These are phyloP conservation scores for Lichtheimia ramosa DNA, from an alignment of 371 early-diverging fungal species.

Conservation along the genomic window DNA sequence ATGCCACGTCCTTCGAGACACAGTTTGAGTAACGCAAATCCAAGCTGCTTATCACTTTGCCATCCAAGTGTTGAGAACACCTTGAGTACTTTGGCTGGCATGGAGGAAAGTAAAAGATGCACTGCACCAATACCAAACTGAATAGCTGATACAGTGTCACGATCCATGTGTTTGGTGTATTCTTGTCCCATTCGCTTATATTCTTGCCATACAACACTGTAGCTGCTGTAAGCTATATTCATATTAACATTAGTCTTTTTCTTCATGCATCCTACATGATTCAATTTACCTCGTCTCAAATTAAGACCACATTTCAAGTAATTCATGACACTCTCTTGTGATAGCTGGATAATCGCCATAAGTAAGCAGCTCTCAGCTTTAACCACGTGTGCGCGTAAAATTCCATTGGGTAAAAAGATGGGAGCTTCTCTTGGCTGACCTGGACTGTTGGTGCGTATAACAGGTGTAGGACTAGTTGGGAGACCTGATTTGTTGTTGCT, in stretches of 20 bases:
- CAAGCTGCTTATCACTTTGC: conserved; percentile 58
- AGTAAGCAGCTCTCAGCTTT: conserved; percentile 59
- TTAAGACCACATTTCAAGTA: conserved; percentile 64
- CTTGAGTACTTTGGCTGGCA: conserved; percentile 59
- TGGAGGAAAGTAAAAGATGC: conserved; percentile 56
- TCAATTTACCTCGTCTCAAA: conserved; percentile 52
- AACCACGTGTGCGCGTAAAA: conserved; percentile 58
- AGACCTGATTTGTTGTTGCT: conserved; percentile 26
- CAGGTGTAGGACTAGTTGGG: conserved; percentile 25
- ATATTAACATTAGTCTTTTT: not conserved
- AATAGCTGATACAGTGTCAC: conserved; percentile 47
- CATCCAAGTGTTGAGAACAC: conserved; percentile 56
- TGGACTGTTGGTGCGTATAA: conserved; percentile 18
- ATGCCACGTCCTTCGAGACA: conserved; percentile 57
- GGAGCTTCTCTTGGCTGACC: conserved; percentile 18
- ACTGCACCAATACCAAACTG: conserved; percentile 63
- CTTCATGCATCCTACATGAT: not conserved
- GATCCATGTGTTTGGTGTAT: conserved; percentile 44
- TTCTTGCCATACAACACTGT: conserved; percentile 51
- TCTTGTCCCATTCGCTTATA: conserved; percentile 54
- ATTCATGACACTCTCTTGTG: conserved; percentile 58
- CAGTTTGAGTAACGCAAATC: conserved; percentile 55
- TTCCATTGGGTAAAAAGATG: conserved; percentile 51
- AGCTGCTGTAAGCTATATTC: conserved; percentile 40
- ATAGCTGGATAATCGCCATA: conserved; percentile 55